Evolutionary conservation across 1,139 yeast genomes (phyloP), one percentile per base, ranked within the genome.

Genomic region (Diutina mesorugosa): DNA sequence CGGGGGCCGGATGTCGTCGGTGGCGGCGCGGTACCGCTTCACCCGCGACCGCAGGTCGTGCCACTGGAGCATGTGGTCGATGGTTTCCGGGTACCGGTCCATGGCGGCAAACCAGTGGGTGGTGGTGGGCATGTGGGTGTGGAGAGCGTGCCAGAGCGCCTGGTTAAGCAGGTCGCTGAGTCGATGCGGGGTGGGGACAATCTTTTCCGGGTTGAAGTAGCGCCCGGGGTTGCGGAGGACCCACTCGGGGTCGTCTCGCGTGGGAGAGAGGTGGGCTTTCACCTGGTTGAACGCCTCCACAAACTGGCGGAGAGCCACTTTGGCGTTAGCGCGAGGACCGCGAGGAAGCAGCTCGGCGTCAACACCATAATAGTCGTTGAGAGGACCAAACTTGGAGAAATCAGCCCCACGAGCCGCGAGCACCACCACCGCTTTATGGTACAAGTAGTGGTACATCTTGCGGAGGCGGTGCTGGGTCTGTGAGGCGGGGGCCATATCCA

Each of bases 11-110:
- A 50, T 30, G 21, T 29, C 28, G 21, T 50, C 53, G 14, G 32
- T 32, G 21, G 6, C 14, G 10, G 21, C 41, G 1, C 74, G 64
- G 61, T 73, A 73, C 26, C 58, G 56, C 32, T 59, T 60, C 18
- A 62, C 51, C 54, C 71, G 63, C 6, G 59, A 54, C 45, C 66
- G 61, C 10, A 65, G 60, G 2, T 62, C 59, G 16, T 62, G 64
- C 52, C 64, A 65, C 51, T 63, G 63, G 51, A 68, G 57, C 48
- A 73, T 60, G 53, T 63, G 70, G 56, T 70, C 73, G 41, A 74
- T 64, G 1, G 76, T 67, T 41, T 66, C 66, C 1, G 79, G 79
- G 58, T 62, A 74, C 45, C 66, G 60, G 57, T 71, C 72, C 68
- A 66, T 67, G 53, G 73, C 61, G 41, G 61, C 58, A 58, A 66